Base-by-base conservation (phyloP, 768 basidiomycete species). In the Leccinum incarnatum region DNA sequence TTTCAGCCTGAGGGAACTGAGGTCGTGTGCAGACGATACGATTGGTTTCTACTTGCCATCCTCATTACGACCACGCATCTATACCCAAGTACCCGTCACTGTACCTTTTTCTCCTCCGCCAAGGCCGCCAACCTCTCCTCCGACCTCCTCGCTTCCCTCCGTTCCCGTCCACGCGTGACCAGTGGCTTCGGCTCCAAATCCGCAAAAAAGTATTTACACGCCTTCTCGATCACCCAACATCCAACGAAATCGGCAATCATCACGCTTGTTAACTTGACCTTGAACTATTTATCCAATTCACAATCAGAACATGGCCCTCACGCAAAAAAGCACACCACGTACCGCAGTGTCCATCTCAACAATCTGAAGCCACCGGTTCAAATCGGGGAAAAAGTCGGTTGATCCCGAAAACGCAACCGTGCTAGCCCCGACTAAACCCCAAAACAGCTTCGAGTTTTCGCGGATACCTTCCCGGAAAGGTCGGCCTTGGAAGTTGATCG, bases 381-480 rank as follows among this genome's bases (percentile, higher is more conserved):
- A 69, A 75, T 99, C 97, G 2, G 97, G 97, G 70, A 97, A 78
- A 65, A 99, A 89, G 71, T 99, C 94, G 1, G 92, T 94, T 5
- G 96, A 85, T 30, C 97, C 97, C 10, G 83, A 90, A 75, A 98
- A 93, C 10, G 97, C 97, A 5, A 99, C 95, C 3, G 85, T 83
- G 55, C 86, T 86, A 29, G 94, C 96, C 10, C 90, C 93, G 42
- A 97, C 78, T 11, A 98, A 84, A 25, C 97, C 97, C 79, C 87
- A 98, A 74, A 84, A 98, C 19, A 99, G 71, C n/a, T 94, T 90
- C 3, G 87, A 77, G 74, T 99, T 99, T 76, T 99, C 97, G 3
- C 92, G 83, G 69, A 99, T 98, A 37, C 94, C 94, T 75, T 99
- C 97, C 34, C 97, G 88, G 87, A 98, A 99, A 0, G 97, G 97